phyloP scores from a whole-genome alignment of 495 filamentous ascomycete species.

The Evansstolkia leycettana region DNA sequence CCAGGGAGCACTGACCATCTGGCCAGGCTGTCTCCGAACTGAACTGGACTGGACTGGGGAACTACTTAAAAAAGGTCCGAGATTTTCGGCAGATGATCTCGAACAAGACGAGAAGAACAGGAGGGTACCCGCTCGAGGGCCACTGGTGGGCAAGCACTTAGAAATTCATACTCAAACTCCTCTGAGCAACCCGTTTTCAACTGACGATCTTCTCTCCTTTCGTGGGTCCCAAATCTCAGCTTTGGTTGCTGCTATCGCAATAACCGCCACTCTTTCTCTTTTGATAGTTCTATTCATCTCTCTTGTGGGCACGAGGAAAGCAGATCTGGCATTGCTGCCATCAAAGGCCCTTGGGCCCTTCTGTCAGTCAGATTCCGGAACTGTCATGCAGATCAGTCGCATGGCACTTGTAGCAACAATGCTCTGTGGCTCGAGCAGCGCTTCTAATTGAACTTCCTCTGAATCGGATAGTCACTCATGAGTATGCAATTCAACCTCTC shows the following conservation, averaged over 20 bases:
- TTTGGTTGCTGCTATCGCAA: neutral
- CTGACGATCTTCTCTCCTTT: constrained; percentile 9
- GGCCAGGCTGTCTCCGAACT: no score
- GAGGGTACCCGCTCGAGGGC: no score
- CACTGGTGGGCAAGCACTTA: no score
- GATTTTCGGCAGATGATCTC: neutral
- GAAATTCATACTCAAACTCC: no score
- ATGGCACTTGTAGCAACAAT: constrained; percentile 7
- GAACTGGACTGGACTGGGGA: no score
- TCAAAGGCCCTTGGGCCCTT: no score
- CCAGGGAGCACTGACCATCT: no score
- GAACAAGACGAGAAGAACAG: neutral
- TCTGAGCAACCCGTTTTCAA: neutral
- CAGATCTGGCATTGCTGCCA: neutral
- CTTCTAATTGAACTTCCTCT: no score
- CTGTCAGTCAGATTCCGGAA: neutral
- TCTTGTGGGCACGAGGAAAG: no score
- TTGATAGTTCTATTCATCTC: no score
- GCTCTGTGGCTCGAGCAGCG: constrained; percentile 5
- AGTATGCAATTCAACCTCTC: constrained; percentile 3
- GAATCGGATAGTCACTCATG: neutral
- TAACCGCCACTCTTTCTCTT: constrained; percentile 1
- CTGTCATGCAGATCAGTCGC: constrained; percentile 10
- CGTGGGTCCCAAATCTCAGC: constrained; percentile 2
- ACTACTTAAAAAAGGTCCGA: neutral